Percentiles rank a stretch among this genome's conserved stretches.
These are phyloP conservation scores for Microbotryum violaceum DNA, from an alignment of 1,284 basidiomycete genomes.

Conservation along the genomic window DNA sequence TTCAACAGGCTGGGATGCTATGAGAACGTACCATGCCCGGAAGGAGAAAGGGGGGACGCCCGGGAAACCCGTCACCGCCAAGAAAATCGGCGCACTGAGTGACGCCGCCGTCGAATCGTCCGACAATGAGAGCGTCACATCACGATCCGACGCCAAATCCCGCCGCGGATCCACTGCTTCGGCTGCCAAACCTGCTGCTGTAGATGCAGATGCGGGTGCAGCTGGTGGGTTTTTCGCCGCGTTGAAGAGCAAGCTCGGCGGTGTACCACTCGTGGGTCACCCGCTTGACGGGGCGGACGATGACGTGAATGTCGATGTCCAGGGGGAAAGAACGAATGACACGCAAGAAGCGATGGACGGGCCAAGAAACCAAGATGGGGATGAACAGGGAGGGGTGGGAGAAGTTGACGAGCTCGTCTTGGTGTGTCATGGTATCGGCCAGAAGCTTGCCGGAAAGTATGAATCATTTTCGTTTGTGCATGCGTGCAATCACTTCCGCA, in stretches of 20 bases:
- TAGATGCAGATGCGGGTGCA: background rate
- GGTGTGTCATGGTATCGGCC: conserved; percentile 37
- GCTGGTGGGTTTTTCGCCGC: conserved; percentile 15
- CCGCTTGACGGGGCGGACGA: conserved; percentile 4
- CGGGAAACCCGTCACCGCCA: background rate
- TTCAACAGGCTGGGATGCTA: conserved; percentile 27
- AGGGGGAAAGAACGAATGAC: conserved; percentile 14
- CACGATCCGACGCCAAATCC: background rate
- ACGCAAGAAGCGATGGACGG: conserved; percentile 29
- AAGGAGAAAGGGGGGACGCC: conserved; percentile 16
- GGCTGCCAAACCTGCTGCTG: background rate
- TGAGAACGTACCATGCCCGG: conserved; percentile 12
- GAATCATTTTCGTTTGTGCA: conserved; percentile 36
- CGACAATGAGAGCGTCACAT: no score
- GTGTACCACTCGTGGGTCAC: conserved; percentile 3
- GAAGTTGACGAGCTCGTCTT: conserved; percentile 35
- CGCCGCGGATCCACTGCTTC: conserved; percentile 9
- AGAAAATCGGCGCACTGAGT: background rate
- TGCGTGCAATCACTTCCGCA: conserved; percentile 35
- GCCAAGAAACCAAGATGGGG: conserved; percentile 16
- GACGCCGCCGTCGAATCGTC: background rate
- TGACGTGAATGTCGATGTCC: conserved; percentile 1
- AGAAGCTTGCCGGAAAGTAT: conserved; percentile 34
- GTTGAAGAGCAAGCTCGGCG: conserved; percentile 18
- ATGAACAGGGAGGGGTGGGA: conserved; percentile 18